phyloP scores from a whole-genome alignment of 495 filamentous ascomycete species.

The Daldinia caldariorum region DNA sequence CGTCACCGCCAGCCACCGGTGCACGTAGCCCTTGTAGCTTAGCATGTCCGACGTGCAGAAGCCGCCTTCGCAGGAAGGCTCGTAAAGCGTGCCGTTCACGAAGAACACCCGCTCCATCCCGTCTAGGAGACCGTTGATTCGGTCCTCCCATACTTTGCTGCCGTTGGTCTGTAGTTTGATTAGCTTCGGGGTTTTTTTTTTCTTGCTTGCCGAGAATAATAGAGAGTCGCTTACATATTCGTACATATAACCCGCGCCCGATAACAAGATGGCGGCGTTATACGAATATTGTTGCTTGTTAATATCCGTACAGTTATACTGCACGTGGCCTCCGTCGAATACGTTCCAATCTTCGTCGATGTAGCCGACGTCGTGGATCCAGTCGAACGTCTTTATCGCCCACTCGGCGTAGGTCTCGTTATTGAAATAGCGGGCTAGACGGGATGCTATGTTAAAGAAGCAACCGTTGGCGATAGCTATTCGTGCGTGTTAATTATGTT shows the following conservation, averaged over 20 bases:
- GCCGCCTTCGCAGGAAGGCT: constrained; percentile 73
- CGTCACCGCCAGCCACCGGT: constrained; percentile 80
- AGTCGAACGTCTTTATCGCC: constrained; percentile 78
- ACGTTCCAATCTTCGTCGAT: constrained; percentile 72
- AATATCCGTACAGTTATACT: constrained; percentile 69
- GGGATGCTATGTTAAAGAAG: constrained; percentile 85
- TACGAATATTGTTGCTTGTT: constrained; percentile 78
- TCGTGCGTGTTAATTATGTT: not conserved
- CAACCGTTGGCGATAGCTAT: constrained; percentile 78
- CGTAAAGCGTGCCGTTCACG: constrained; percentile 62
- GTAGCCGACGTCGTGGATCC: constrained; percentile 70
- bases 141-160: constrained; percentile 65
- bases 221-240: constrained; percentile 64
- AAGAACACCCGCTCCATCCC: constrained; percentile 70
- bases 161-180: constrained; percentile 62
- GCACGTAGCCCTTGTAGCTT: constrained; percentile 86
- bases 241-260: constrained; percentile 83
- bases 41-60: constrained; percentile 79
- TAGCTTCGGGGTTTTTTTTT: constrained; percentile 3
- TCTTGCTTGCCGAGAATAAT: not conserved
- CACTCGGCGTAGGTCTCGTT: constrained; percentile 82
- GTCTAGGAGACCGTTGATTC: constrained; percentile 68
- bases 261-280: constrained; percentile 74
- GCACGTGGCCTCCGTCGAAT: constrained; percentile 77
- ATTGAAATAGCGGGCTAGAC: constrained; percentile 78